Percentiles rank a stretch among this genome's conserved stretches.
Conservation (phyloP, 2,329 filamentous ascomycete genomes). For the Zarea fungicola region DNA sequence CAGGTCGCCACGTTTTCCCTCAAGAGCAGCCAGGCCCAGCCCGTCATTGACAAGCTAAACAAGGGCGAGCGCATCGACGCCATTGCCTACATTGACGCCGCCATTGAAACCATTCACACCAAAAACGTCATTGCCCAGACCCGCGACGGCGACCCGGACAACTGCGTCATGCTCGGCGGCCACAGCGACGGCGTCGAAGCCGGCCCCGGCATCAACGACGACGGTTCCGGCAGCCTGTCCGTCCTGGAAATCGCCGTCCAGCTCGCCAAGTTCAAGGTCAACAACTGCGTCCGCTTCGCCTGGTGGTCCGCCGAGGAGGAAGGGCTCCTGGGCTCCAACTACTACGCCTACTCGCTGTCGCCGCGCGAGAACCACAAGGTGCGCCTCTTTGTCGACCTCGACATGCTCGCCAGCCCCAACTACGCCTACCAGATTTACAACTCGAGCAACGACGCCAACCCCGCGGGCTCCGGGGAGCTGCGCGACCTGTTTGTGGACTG, state of each 20-base stretch:
- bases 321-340: conserved; percentile 58
- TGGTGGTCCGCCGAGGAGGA: conserved; percentile 67
- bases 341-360: conserved; percentile 52
- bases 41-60: conserved; percentile 49
- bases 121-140: conserved; percentile 62
- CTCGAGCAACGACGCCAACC: conserved; percentile 65
- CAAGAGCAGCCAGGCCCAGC: conserved; percentile 51
- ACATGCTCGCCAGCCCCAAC: conserved; percentile 64
- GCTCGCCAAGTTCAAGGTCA: conserved; percentile 51
- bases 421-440: conserved; percentile 66
- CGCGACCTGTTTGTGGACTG: conserved; percentile 63
- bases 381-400: conserved; percentile 64
- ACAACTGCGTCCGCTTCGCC: conserved; percentile 62
- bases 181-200: conserved; percentile 59
- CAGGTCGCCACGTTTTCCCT: conserved; percentile 67
- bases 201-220: conserved; percentile 72
- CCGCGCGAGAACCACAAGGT: conserved; percentile 57
- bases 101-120: conserved; percentile 49
- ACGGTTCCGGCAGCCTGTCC: conserved; percentile 62
- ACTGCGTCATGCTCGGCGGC: conserved; percentile 61
- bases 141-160: conserved; percentile 50
- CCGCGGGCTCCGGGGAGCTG: conserved; percentile 64
- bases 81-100: conserved; percentile 56
- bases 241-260: conserved; percentile 59
- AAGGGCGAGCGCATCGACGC: conserved; percentile 44